Percentiles rank a stretch among this genome's conserved stretches.
phyloP scores from a whole-genome alignment of 805 yeast species.

The Blastobotrys attinorum region DNA sequence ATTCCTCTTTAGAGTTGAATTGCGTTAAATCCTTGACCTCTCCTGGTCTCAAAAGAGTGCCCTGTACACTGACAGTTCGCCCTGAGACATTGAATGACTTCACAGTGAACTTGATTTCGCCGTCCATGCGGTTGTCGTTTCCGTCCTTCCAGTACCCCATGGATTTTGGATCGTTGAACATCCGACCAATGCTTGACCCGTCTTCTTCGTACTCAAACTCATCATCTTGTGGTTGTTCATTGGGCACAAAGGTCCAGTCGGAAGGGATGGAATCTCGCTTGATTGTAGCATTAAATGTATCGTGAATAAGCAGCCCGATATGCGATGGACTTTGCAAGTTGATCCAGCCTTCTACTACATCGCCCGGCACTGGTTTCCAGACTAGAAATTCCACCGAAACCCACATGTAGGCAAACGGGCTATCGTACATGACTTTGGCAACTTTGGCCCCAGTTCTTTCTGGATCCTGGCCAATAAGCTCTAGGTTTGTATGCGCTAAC shows the following conservation, averaged over 20 bases:
- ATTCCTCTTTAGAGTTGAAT: conserved; percentile 73
- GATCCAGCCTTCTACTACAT: conserved; percentile 74
- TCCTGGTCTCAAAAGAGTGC: conserved; percentile 65
- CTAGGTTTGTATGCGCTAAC: conserved; percentile 64
- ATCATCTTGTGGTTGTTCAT: conserved; percentile 50
- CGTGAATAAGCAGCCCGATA: conserved; percentile 83
- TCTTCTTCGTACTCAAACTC: conserved; percentile 11
- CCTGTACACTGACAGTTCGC: conserved; percentile 76
- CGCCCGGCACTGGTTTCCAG: conserved; percentile 91
- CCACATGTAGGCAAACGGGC: conserved; percentile 90
- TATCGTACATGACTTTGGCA: conserved; percentile 64
- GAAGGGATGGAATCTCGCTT: conserved; percentile 79
- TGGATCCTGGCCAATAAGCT: conserved; percentile 37
- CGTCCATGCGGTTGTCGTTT: conserved; percentile 66
- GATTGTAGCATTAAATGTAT: conserved; percentile 90
- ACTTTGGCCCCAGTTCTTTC: conserved; percentile 36
- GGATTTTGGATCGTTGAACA: conserved; percentile 37
- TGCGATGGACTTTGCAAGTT: conserved; percentile 94
- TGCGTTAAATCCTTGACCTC: conserved; percentile 61
- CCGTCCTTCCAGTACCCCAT: conserved; percentile 87
- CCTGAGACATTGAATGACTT: conserved; percentile 63
- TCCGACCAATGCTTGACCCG: conserved; percentile 17
- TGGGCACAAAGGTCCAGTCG: conserved; percentile 77
- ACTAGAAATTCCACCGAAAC: conserved; percentile 69
- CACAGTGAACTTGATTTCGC: conserved; percentile 69